Evolutionary conservation across 1,139 yeast species (phyloP).

Genomic region (Nakaseomyces nivariensis): DNA sequence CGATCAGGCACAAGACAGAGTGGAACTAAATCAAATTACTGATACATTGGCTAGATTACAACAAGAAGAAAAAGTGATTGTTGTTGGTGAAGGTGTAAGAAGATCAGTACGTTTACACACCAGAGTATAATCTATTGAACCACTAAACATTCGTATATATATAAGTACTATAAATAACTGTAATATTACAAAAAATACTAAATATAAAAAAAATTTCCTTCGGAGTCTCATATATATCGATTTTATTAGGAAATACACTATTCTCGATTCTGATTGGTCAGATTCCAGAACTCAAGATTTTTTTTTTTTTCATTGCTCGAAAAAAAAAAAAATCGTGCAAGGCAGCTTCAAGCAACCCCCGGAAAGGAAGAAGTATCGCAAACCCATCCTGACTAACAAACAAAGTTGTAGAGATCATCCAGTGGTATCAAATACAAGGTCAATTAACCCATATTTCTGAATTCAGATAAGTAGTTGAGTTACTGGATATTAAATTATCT

Average conservation of each 20-base stretch:
- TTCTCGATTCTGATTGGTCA: slow-evolving; percentile 1
- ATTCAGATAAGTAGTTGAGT: too few species aligned
- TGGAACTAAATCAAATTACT: slow-evolving; percentile 62
- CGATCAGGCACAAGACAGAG: slow-evolving; percentile 57
- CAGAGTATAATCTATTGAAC: slow-evolving; percentile 13
- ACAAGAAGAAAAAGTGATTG: slow-evolving; percentile 64
- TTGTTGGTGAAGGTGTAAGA: slow-evolving; percentile 66
- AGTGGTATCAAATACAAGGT: too few species aligned
- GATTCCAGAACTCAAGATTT: neutral
- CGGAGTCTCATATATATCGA: neutral
- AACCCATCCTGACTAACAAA: neutral
- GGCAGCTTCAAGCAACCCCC: too few species aligned
- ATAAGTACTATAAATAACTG: neutral
- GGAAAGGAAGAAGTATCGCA: too few species aligned
- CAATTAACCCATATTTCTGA: too few species aligned
- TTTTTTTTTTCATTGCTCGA: neutral
- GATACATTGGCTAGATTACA: slow-evolving; percentile 61
- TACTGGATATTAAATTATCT: too few species aligned
- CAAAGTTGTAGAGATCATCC: too few species aligned
- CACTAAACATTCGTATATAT: too few species aligned
- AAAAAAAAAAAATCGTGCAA: neutral
- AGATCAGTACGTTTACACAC: slow-evolving; percentile 45
- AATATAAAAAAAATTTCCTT: neutral
- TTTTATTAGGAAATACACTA: neutral
- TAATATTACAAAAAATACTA: neutral